Percentiles rank a stretch among this genome's conserved stretches.
Evolutionary conservation across 1,284 basidiomycete genomes (phyloP).

Genomic region (Laetiporus sulphureus): DNA sequence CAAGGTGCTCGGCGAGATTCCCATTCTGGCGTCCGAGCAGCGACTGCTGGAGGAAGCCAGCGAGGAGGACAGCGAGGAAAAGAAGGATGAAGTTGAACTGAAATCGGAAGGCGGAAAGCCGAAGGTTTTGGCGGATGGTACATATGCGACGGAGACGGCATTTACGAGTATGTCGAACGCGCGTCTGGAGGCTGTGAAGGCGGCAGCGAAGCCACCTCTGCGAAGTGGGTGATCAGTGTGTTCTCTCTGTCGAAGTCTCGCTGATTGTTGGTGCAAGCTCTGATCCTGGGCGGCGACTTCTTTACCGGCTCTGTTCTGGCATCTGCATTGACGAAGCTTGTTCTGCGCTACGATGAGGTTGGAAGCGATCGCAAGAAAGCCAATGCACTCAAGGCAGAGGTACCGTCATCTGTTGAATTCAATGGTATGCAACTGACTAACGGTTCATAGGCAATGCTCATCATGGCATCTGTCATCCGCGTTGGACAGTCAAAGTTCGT

Average conservation of each 20-base stretch:
- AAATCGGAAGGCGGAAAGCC: slow-evolving; percentile 43
- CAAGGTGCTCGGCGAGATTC: slow-evolving; percentile 91
- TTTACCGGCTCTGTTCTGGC: slow-evolving; percentile 93
- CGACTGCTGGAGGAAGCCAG: slow-evolving; percentile 70
- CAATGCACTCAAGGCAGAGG: slow-evolving; percentile 85
- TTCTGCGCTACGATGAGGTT: slow-evolving; percentile 73
- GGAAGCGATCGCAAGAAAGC: slow-evolving; percentile 50
- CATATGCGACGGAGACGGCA: slow-evolving; percentile 95
- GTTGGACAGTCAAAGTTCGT: slow-evolving; percentile 97
- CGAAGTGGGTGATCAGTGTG: slow-evolving; percentile 44
- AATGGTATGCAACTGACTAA: background rate
- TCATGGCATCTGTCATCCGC: slow-evolving; percentile 96
- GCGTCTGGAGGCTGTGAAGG: slow-evolving; percentile 75
- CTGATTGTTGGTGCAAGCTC: slow-evolving; percentile 36
- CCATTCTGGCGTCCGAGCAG: slow-evolving; percentile 90
- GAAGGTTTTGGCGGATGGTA: slow-evolving; percentile 90
- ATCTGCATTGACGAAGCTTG: slow-evolving; percentile 87
- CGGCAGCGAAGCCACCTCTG: slow-evolving; percentile 86
- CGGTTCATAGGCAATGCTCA: slow-evolving; percentile 76
- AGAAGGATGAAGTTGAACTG: slow-evolving; percentile 36
- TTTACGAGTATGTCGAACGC: slow-evolving; percentile 69
- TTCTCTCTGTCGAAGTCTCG: slow-evolving; percentile 2
- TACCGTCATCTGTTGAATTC: slow-evolving; percentile 24
- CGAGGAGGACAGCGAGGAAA: slow-evolving; percentile 30
- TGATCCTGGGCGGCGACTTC: slow-evolving; percentile 95